Conservation (phyloP, 2,329 filamentous ascomycete genomes). For the Xylaria sp. region DNA sequence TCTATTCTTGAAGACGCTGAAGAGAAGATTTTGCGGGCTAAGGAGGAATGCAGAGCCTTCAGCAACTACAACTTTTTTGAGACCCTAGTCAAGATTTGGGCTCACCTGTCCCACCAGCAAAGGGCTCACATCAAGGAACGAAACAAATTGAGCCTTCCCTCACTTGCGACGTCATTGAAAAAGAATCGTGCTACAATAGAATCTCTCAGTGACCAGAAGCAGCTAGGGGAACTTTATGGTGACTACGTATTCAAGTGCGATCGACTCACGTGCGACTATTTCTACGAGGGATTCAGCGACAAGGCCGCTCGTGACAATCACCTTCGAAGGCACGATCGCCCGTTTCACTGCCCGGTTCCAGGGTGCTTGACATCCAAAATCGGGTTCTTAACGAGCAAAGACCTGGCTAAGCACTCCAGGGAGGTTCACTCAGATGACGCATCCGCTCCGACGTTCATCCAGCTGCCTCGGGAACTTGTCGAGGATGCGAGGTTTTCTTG, state of each 20-base stretch:
- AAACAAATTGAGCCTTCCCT: constrained; percentile 42
- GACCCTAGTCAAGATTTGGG: constrained; percentile 35
- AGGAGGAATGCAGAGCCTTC: constrained; percentile 30
- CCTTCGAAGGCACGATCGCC: constrained; percentile 47
- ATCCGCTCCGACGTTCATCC: constrained; percentile 30
- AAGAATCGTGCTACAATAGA: constrained; percentile 42
- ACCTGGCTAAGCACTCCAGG: constrained; percentile 44
- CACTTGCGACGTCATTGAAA: constrained; percentile 35
- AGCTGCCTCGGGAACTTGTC: constrained; percentile 25
- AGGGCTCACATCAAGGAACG: constrained; percentile 24
- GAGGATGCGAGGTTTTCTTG: constrained; percentile 40
- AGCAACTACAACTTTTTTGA: constrained; percentile 31
- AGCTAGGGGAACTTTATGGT: constrained; percentile 44
- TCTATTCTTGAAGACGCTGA: neutral
- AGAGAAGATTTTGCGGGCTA: neutral
- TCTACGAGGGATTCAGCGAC: constrained; percentile 49
- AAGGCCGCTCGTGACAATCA: constrained; percentile 43
- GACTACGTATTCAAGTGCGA: constrained; percentile 48
- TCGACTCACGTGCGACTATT: constrained; percentile 48
- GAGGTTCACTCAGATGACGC: constrained; percentile 37
- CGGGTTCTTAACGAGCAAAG: constrained; percentile 49
- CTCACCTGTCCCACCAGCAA: constrained; percentile 40
- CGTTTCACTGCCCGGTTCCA: constrained; percentile 44
- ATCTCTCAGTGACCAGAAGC: constrained; percentile 21
- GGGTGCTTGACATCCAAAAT: constrained; percentile 43